Evolutionary conservation across 768 basidiomycete species (phyloP), one percentile per base, ranked within the genome.

Genomic region (Suillus subaureus): DNA sequence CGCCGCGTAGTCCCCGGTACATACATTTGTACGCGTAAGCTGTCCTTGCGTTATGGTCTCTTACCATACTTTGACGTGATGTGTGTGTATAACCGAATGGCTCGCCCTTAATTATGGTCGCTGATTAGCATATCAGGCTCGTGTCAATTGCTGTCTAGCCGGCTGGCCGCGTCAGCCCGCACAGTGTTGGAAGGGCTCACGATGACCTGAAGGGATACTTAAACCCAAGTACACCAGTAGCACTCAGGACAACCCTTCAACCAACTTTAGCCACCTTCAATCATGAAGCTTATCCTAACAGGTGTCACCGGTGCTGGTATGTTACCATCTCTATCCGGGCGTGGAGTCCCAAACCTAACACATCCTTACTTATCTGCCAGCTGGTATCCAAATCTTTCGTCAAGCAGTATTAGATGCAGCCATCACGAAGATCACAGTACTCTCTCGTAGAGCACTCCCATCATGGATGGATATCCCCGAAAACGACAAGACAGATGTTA

Each of bases 221-320:
- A 55, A 55, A 35, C 33, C 33, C 54, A 12, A 11, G 31, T 18
- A 13, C 54, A 26, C 13, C 43, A 39, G 39, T 7, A 5, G 58
- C n/a, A 23, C 16, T 4, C 58, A 26, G 23, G 8, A 26, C 42
- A 39, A 7, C 23, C 47, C 23, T n/a, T 47, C 4, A 21, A 43
- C 21, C 42, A 43, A 33, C 42, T 47, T 12, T n/a, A 4, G 39
- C 12, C 45, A 12, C 26, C 7, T 16, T 31, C 51, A 62, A 42
- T 37, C 28, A 77, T 77, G 76, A 72, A 69, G 39, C 68, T 78
- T 6, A 43, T 78, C 13, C 58, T 78, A 5, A 78, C 76, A 42
- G 79, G 79, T 15, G 78, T 73, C 6, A 79, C 79, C 16, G 79
- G 79, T 12, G 73, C 72, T 49, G 77, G 77, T 72, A 62, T 60